Evolutionary conservation across 208 protist species (phyloP).

Genomic region (Trypanosoma boissoni): DNA sequence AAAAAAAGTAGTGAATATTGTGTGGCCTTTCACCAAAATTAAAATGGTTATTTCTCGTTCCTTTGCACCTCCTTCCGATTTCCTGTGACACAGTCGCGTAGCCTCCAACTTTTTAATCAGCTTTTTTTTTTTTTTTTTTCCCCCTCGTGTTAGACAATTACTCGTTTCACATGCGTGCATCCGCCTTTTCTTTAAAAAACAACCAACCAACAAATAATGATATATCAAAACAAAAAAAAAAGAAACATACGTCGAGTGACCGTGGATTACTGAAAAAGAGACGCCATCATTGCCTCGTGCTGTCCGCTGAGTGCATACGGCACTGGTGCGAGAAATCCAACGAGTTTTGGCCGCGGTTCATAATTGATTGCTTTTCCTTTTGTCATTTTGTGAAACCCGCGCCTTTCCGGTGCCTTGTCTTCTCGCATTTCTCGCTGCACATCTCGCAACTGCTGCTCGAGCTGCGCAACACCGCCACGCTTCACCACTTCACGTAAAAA

Average conservation of each 20-base stretch:
- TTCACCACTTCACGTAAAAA: slow-evolving; percentile 78
- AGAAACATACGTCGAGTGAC: not conserved
- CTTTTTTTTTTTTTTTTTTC: no score
- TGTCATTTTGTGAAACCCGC: slow-evolving; percentile 75
- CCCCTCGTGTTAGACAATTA: no score
- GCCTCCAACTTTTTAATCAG: no score
- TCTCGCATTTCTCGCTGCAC: slow-evolving; percentile 31
- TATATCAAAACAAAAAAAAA: no score
- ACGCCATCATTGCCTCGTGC: slow-evolving; percentile 65
- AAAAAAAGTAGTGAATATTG: no score
- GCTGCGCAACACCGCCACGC: slow-evolving; percentile 56
- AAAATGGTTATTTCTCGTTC: no score
- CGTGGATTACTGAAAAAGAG: slow-evolving; percentile 66
- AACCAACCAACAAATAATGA: no score
- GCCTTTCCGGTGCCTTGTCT: slow-evolving; percentile 35
- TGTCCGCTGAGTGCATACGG: slow-evolving; percentile 51
- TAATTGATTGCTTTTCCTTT: slow-evolving; percentile 82
- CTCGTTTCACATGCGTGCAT: no score
- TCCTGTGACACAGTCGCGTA: no score
- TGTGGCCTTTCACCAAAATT: no score
- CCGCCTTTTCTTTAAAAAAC: no score
- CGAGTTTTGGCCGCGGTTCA: slow-evolving; percentile 74
- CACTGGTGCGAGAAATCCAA: slow-evolving; percentile 73
- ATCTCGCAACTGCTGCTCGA: slow-evolving; percentile 61
- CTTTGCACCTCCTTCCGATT: no score